These are phyloP conservation scores for Pythium sukuiense DNA, from an alignment of 352 stramenopile species.

Conservation along the genomic window DNA sequence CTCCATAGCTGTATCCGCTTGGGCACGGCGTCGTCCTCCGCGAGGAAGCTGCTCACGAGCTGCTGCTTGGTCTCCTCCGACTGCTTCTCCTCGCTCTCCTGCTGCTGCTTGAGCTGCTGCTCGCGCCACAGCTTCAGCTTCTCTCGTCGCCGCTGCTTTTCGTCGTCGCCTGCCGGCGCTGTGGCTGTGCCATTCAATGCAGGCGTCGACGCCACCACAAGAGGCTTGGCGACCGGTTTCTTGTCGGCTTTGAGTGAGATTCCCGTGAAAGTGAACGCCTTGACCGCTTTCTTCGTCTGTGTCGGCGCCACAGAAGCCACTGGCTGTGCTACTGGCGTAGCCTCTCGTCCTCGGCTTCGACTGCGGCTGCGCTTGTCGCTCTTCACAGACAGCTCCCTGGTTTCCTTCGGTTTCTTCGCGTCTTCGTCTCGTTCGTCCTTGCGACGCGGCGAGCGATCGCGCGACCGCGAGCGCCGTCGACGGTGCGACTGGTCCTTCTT, in stretches of 20 bases:
- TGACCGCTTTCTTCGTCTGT: conserved; percentile 14
- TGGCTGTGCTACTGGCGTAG: not conserved
- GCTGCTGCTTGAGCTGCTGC: conserved; percentile 56
- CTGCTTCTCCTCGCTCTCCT: conserved; percentile 38
- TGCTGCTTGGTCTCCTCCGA: conserved; percentile 38
- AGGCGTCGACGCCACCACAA: not conserved
- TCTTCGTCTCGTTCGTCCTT: conserved; percentile 3
- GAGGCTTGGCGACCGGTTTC: conserved; percentile 21
- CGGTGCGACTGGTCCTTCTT: not conserved
- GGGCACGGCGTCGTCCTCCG: conserved; percentile 67
- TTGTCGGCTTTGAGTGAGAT: conserved; percentile 65
- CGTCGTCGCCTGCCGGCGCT: conserved; percentile 21
- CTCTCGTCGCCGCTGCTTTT: conserved; percentile 49
- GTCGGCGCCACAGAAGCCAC: not conserved
- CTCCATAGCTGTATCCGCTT: conserved; percentile 65
- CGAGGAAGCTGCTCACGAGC: conserved; percentile 45
- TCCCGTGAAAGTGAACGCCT: conserved; percentile 61
- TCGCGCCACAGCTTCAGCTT: conserved; percentile 59
- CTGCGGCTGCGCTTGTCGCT: conserved; percentile 34
- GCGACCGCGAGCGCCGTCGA: conserved; percentile 15
- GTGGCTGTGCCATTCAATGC: not conserved
- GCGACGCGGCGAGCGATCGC: conserved; percentile 33
- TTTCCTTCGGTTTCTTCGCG: conserved; percentile 16
- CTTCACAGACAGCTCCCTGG: conserved; percentile 26
- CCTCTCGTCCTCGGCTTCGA: conserved; percentile 22